Conservation (phyloP, 2,329 filamentous ascomycete genomes). For the Apiospora saccharicola region DNA sequence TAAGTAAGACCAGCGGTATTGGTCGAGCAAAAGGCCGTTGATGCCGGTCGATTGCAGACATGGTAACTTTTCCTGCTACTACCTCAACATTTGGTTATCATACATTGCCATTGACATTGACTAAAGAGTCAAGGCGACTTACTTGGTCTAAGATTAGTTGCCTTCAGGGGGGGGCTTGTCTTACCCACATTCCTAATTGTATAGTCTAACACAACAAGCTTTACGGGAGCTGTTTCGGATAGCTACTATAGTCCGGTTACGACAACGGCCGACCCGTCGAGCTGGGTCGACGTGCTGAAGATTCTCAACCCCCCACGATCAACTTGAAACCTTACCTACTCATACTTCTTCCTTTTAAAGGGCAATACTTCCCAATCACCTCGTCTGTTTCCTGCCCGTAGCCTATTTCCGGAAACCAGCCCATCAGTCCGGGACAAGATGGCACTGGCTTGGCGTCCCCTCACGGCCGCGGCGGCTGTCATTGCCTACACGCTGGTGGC, state of each 20-base stretch:
- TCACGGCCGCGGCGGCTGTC: constrained; percentile 40
- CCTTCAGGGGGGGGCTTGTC: background rate
- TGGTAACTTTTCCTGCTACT: background rate
- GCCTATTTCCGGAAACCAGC: background rate
- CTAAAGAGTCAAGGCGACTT: background rate
- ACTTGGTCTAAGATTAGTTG: background rate
- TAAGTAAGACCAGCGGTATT: background rate
- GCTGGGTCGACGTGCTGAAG: background rate
- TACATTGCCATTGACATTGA: background rate
- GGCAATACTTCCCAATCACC: background rate
- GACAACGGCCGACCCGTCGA: constrained; percentile 1
- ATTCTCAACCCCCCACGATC: background rate
- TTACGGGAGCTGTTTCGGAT: constrained; percentile 3
- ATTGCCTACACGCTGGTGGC: constrained; percentile 43
- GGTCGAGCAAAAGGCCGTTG: background rate
- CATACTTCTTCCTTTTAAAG: background rate
- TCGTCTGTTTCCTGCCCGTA: background rate
- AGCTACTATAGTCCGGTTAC: constrained; percentile 1
- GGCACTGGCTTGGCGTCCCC: constrained; percentile 39
- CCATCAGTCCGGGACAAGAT: constrained; percentile 29
- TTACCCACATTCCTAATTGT: background rate
- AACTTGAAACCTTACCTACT: background rate
- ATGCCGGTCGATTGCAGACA: background rate
- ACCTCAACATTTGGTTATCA: background rate
- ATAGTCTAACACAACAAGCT: constrained; percentile 11